Percentiles rank a stretch among this genome's conserved stretches.
These are phyloP conservation scores for Cercospora beticola DNA, from an alignment of 2,329 filamentous ascomycete genomes.

Conservation along the genomic window DNA sequence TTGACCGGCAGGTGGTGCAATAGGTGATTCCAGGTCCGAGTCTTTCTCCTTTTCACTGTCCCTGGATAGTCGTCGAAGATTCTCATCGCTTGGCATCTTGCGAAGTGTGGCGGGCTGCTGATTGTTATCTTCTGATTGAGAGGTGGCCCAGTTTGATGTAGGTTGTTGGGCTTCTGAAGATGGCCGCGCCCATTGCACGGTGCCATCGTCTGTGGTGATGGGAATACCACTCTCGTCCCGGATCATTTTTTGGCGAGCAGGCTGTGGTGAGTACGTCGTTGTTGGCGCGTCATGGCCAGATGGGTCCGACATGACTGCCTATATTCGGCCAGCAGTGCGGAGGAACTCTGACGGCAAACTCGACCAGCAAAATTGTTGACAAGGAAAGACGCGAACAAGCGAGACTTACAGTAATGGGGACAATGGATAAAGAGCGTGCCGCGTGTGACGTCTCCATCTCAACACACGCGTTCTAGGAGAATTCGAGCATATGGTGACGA, in stretches of 20 bases:
- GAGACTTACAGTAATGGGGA: not conserved
- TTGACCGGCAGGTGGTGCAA: not conserved
- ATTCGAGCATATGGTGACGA: slow-evolving; percentile 10
- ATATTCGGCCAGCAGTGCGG: not conserved
- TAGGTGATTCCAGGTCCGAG: slow-evolving; percentile 4
- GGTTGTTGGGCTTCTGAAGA: too few relatives aligned
- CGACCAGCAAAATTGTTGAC: not conserved
- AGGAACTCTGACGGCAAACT: not conserved
- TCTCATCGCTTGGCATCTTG: not conserved
- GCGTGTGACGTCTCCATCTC: not conserved
- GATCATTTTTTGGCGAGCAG: slow-evolving; percentile 1
- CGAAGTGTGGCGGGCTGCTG: not conserved
- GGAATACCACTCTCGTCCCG: slow-evolving; percentile 9
- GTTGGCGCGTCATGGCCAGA: slow-evolving; percentile 4
- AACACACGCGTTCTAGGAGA: slow-evolving; percentile 2
- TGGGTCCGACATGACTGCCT: slow-evolving; percentile 9
- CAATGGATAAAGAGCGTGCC: not conserved
- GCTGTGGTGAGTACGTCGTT: not conserved
- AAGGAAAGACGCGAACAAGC: not conserved
- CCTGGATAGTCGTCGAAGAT: not conserved
- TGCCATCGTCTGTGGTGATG: not conserved
- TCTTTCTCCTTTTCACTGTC: slow-evolving; percentile 16
- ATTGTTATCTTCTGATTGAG: not conserved
- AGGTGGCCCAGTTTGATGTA: not conserved
- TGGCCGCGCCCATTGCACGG: too few relatives aligned